Conservation (phyloP, 2,329 filamentous ascomycete genomes). For the Pestalotiopsis sp. region DNA sequence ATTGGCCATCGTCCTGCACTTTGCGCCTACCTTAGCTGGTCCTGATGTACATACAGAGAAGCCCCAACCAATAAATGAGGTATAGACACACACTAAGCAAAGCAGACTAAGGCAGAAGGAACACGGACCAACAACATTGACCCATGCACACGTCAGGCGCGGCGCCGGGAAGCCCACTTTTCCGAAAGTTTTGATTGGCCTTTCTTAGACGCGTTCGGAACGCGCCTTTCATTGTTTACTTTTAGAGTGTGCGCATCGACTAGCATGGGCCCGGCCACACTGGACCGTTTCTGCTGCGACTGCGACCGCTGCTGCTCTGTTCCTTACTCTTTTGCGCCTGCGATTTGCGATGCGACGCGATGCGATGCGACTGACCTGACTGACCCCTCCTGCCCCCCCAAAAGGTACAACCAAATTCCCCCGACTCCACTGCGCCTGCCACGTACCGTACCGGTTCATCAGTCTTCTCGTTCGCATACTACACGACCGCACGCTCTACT, state of each 20-base stretch:
- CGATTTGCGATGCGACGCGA: neutral
- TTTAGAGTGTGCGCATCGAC: slow-evolving; percentile 13
- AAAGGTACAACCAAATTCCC: neutral
- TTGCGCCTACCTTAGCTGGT: neutral
- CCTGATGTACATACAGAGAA: neutral
- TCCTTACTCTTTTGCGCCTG: neutral
- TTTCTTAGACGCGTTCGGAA: slow-evolving; percentile 4
- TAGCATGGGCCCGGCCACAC: neutral
- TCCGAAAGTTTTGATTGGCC: neutral
- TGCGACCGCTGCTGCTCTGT: neutral
- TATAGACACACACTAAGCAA: neutral
- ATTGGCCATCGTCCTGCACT: neutral
- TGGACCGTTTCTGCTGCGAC: neutral
- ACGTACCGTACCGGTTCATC: neutral
- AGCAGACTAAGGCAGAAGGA: neutral
- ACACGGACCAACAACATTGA: slow-evolving; percentile 1
- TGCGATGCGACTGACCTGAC: neutral
- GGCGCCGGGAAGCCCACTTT: neutral
- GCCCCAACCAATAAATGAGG: neutral
- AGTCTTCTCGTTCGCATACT: neutral
- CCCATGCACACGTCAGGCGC: neutral
- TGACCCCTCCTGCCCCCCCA: neutral
- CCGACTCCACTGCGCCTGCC: slow-evolving; percentile 1
- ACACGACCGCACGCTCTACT: neutral
- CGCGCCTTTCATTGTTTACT: slow-evolving; percentile 15